Base-by-base conservation (phyloP, 352 stramenopile species). In the Aphanomyces stellatus region DNA sequence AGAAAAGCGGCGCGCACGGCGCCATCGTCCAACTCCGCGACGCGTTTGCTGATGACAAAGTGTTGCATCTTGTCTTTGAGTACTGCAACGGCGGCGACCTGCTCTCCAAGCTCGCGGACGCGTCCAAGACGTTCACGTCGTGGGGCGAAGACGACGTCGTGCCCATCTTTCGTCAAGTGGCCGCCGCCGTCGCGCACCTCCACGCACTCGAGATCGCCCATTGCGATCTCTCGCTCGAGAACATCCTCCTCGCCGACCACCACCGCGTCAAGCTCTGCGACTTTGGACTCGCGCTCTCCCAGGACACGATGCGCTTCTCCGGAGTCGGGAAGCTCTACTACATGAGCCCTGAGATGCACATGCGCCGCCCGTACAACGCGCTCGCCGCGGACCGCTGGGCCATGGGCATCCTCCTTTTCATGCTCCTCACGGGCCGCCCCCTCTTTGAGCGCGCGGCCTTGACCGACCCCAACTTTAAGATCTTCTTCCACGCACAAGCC, bases 221-320 rank as follows among this genome's bases (percentile, higher is more conserved):
- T 53, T 72, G 78, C 4, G 80, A 88, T 61, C 42, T 88, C 17
- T 88, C 78, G 19, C 75, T 86, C 27, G 80, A 88, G 61, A 88
- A 88, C 69, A 68, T 88, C 22, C 72, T 88, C 17, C 63, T 75
- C 25, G 76, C 71, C 25, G 59, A 55, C 28, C 19, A 53, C 17
- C 49, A 35, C 30, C 19, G 33, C 25, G 77, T 73, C 71, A 86
- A 87, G 61, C 68, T 88, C 51, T 64, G 72, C 5, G 78, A 88
- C 65, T 87, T 87, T 51, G 77, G 81, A 1, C 74, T 87, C 30
- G 51, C 30, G 4, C n/a, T 62, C 6, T 11, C 43, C 41, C 11
- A 22, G 11, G 43, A 13, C 4, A 10, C 22, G 4, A 56, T 30
- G 1, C 27, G 40, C 15, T 63, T 31, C 34, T 15, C 17, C 17